Percentiles rank a stretch among this genome's conserved stretches.
Conservation (phyloP, 352 stramenopile genomes). For the Lagenidium sp. region DNA sequence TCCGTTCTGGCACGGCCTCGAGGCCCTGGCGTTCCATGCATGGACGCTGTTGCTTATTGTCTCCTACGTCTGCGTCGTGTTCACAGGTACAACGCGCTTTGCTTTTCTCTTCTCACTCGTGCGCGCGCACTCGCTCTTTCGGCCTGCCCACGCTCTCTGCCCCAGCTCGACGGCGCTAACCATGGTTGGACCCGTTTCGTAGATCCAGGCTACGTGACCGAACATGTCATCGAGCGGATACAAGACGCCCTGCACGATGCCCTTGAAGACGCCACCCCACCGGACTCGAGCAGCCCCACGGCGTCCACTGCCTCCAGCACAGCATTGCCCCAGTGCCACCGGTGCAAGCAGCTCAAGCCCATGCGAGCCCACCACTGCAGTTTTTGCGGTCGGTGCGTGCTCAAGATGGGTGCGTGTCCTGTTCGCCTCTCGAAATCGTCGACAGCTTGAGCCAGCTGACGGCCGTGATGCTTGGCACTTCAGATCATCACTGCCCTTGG, state of each 20-base stretch:
- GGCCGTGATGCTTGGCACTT: too few species aligned
- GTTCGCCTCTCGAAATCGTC: too few species aligned
- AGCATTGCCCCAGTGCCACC: slow-evolving; percentile 31
- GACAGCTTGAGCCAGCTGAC: too few species aligned
- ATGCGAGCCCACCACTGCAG: slow-evolving; percentile 79
- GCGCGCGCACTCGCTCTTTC: background rate
- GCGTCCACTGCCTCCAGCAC: background rate
- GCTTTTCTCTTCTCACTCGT: too few species aligned
- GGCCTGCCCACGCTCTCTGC: background rate
- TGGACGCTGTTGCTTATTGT: slow-evolving; percentile 34
- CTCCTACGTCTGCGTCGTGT: slow-evolving; percentile 65
- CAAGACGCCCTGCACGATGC: slow-evolving; percentile 51
- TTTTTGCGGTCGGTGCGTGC: slow-evolving; percentile 77
- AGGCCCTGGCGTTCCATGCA: slow-evolving; percentile 52
- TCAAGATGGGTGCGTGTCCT: slow-evolving; percentile 69
- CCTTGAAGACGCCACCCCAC: slow-evolving; percentile 31
- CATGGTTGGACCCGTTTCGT: background rate
- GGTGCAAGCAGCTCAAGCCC: slow-evolving; percentile 69
- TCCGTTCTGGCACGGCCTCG: slow-evolving; percentile 18
- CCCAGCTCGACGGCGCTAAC: too few species aligned
- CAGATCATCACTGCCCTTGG: slow-evolving; percentile 98
- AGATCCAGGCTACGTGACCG: slow-evolving; percentile 79
- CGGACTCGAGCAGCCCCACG: slow-evolving; percentile 1
- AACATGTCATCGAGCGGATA: slow-evolving; percentile 42
- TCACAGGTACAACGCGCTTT: slow-evolving; percentile 45